Evolutionary conservation across 2,329 filamentous ascomycete genomes (phyloP).

Genomic region (Zasmidium cellare): DNA sequence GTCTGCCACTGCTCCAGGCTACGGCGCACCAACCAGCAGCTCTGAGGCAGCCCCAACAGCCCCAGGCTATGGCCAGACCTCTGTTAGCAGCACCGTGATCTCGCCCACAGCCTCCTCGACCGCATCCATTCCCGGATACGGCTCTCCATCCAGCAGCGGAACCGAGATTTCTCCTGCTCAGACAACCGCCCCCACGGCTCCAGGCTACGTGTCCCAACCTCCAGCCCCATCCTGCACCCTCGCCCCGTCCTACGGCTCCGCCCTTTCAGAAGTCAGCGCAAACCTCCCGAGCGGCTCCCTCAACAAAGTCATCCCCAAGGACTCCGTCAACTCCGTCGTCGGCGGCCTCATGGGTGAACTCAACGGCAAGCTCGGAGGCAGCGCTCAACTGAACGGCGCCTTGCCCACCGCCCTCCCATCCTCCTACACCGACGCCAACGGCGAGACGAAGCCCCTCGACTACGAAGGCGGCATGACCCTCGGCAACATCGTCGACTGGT

Average conservation of each 20-base stretch:
- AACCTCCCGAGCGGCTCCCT: constrained; percentile 10
- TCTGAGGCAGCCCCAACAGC: neutral
- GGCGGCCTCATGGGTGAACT: constrained; percentile 10
- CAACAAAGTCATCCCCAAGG: constrained; percentile 14
- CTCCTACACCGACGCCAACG: constrained; percentile 3
- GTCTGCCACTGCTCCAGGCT: no score
- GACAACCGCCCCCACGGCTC: constrained; percentile 1
- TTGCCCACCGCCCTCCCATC: constrained; percentile 7
- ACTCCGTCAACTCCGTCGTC: constrained; percentile 9
- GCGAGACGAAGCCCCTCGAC: constrained; percentile 3
- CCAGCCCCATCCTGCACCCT: constrained; percentile 10
- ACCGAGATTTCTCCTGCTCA: constrained; percentile 9
- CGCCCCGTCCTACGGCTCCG: constrained; percentile 11
- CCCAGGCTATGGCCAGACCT: neutral
- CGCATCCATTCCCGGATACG: constrained; percentile 13
- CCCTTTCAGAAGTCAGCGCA: constrained; percentile 3
- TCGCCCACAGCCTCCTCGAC: constrained; percentile 5
- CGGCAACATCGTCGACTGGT: constrained; percentile 19
- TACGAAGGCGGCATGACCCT: constrained; percentile 17
- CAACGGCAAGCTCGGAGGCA: constrained; percentile 2
- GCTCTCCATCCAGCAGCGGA: neutral
- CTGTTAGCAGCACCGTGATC: constrained; percentile 3
- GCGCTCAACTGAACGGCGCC: neutral
- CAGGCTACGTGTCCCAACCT: constrained; percentile 14
- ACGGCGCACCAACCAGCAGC: neutral